Evolutionary conservation across 2,329 filamentous ascomycete species (phyloP).

Genomic region (Aureobasidium sp.): DNA sequence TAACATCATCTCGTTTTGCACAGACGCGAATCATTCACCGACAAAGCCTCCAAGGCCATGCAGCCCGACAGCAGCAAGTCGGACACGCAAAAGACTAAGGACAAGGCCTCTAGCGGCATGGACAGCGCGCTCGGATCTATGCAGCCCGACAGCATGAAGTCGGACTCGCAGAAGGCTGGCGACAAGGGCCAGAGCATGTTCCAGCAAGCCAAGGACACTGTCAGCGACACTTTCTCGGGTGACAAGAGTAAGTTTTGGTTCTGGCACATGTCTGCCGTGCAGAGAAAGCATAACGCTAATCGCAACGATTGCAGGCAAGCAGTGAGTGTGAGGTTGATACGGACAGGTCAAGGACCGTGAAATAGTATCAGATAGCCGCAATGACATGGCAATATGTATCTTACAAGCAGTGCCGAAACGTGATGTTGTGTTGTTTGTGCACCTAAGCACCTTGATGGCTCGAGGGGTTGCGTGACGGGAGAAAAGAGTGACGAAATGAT

Average conservation of each 20-base stretch:
- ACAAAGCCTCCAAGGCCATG: constrained; percentile 41
- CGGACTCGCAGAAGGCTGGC: constrained; percentile 37
- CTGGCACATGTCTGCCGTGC: background rate
- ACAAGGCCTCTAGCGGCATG: constrained; percentile 35
- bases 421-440: no score
- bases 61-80: constrained; percentile 49
- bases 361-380: no score
- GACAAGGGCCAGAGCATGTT: constrained; percentile 36
- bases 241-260: constrained; percentile 4
- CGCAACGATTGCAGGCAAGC: background rate
- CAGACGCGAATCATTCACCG: constrained; percentile 41
- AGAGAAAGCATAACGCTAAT: background rate
- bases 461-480: background rate
- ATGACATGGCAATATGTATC: no score
- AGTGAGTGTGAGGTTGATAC: background rate
- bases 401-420: no score
- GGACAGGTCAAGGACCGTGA: no score
- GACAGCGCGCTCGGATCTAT: constrained; percentile 39
- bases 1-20: constrained; percentile 29
- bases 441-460: background rate
- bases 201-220: constrained; percentile 32
- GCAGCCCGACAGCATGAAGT: constrained; percentile 41
- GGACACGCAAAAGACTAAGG: constrained; percentile 36
- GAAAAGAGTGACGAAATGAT: background rate
- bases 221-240: constrained; percentile 29